phyloP scores from a whole-genome alignment of 495 filamentous ascomycete genomes.

The Tuber umbilicatum region DNA sequence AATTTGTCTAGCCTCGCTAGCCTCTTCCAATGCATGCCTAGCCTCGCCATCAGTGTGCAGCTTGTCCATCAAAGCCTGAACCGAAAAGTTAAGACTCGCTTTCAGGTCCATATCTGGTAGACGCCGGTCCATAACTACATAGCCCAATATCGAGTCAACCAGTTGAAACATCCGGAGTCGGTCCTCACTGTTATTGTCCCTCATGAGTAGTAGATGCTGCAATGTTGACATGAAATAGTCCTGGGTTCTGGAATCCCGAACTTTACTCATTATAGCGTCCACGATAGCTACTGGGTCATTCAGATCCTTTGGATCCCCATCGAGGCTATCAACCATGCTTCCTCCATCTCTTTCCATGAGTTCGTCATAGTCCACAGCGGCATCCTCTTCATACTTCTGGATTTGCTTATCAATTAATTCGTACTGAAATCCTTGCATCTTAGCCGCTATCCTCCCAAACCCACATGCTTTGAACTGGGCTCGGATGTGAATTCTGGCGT shows the following conservation, averaged over 20 bases:
- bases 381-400: constrained; percentile 85
- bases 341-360: constrained; percentile 84
- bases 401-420: constrained; percentile 98
- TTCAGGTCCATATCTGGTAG: constrained; percentile 95
- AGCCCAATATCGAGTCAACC: constrained; percentile 94
- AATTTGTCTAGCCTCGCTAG: constrained; percentile 77
- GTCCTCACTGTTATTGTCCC: constrained; percentile 89
- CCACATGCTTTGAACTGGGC: constrained; percentile 96
- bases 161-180: constrained; percentile 94
- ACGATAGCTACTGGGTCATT: constrained; percentile 89
- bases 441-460: constrained; percentile 84
- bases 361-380: constrained; percentile 97
- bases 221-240: constrained; percentile 95
- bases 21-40: constrained; percentile 81
- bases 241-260: constrained; percentile 74
- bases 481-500: constrained; percentile 85
- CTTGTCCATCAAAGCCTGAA: constrained; percentile 88
- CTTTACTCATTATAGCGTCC: constrained; percentile 82
- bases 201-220: constrained; percentile 89
- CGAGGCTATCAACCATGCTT: constrained; percentile 81
- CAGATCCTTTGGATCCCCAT: constrained; percentile 88
- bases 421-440: constrained; percentile 99
- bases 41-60: constrained; percentile 95
- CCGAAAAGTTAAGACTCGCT: constrained; percentile 93
- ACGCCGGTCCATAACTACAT: constrained; percentile 96